Percentiles rank a stretch among this genome's conserved stretches.
Evolutionary conservation across 2,329 filamentous ascomycete species (phyloP).

Genomic region (Alternaria burnsii): DNA sequence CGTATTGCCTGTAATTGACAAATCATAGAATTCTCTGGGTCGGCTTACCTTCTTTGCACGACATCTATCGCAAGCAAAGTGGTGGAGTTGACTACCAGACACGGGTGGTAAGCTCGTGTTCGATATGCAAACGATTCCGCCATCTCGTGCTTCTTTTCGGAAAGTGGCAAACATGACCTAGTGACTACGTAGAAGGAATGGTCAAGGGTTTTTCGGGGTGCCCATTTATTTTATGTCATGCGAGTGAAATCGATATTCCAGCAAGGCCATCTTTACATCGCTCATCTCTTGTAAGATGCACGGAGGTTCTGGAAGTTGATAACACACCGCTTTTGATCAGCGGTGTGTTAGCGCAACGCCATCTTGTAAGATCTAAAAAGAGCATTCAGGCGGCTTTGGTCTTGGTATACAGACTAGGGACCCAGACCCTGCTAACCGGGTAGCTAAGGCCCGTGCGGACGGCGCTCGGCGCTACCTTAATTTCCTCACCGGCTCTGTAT

Average conservation of each 20-base stretch:
- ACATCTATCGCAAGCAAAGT: not conserved
- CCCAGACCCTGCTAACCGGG: no score
- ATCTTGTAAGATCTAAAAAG: not conserved
- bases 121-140: not conserved
- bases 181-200: not conserved
- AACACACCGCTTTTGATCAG: not conserved
- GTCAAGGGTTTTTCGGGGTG: not conserved
- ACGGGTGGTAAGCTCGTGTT: not conserved
- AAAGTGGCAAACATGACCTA: not conserved
- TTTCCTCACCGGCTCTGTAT: no score
- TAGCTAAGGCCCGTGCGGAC: no score
- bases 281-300: not conserved
- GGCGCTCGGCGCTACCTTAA: no score
- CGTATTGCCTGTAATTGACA: not conserved
- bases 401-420: no score
- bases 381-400: no score
- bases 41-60: not conserved
- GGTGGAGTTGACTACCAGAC: not conserved
- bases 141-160: conserved; percentile 3
- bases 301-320: not conserved
- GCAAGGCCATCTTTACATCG: not conserved
- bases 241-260: fast-evolving
- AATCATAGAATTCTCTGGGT: not conserved
- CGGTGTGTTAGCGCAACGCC: not conserved
- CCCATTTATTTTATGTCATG: fast-evolving